Conservation (phyloP, 208 protist genomes). For the Jaenimonas drosophilae region DNA sequence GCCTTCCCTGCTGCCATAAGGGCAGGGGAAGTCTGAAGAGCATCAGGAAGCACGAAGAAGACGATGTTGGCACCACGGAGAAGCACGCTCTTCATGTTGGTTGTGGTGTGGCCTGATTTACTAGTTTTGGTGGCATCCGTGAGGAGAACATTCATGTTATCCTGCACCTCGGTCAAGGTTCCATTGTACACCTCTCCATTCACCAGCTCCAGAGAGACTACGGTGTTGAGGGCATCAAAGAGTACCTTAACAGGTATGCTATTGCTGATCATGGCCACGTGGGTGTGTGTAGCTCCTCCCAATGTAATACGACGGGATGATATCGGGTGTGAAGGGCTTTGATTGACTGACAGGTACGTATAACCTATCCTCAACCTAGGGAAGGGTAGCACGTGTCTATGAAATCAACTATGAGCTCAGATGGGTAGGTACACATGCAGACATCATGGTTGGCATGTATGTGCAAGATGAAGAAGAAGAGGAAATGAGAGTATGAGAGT, state of each 20-base stretch:
- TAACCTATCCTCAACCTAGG: too few relatives aligned
- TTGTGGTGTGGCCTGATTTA: constrained; percentile 46
- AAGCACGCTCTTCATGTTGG: constrained; percentile 66
- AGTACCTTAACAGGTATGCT: constrained; percentile 92
- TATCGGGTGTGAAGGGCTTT: too few relatives aligned
- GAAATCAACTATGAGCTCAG: too few relatives aligned
- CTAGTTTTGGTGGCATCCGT: constrained; percentile 63
- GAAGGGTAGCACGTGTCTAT: too few relatives aligned
- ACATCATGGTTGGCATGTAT: not conserved
- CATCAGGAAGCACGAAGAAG: constrained; percentile 90
- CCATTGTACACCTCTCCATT: constrained; percentile 89
- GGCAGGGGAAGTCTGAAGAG: constrained; percentile 60
- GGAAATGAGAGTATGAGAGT: too few relatives aligned
- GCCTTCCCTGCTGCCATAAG: constrained; percentile 47
- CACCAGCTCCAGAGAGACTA: constrained; percentile 85
- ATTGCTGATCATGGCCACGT: too few relatives aligned
- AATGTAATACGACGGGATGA: too few relatives aligned
- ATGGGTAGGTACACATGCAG: not conserved
- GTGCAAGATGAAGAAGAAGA: not conserved
- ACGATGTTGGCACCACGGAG: constrained; percentile 86
- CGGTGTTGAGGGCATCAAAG: constrained; percentile 83
- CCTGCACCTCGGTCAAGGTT: constrained; percentile 74
- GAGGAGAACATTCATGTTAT: constrained; percentile 90
- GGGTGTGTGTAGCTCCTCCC: too few relatives aligned
- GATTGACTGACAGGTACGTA: too few relatives aligned